Evolutionary conservation across 176 grass and related monocot species (phyloP), one percentile per base, ranked within the genome.

Genomic region (Avena insularis): DNA sequence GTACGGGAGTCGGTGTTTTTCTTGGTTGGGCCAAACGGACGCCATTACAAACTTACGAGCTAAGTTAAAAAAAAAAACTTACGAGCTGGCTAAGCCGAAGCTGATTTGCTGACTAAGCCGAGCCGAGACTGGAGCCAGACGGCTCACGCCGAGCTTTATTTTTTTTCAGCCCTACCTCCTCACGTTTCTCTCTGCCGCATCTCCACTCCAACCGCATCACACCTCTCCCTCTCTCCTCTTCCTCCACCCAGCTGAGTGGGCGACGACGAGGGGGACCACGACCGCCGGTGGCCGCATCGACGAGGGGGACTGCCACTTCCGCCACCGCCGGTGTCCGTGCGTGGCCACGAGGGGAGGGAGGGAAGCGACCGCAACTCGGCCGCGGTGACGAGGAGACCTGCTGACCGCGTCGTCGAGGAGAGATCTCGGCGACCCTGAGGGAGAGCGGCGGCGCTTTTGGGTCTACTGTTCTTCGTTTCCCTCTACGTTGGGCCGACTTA

Each of bases 141-240:
- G 70, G 70, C 70, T 48, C 71, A 40, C 40, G 40, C 40, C 49
- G 49, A 51, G 49, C 46, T 48, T 8, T 9, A 9, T 48, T 48
- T 48, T 27, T 14, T 33, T 9, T 15, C 50, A 55, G 15, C 49
- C 74, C 74, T 77, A 10, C 49, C 74, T 77, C 49, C 21, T 10
- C 47, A 54, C 23, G 13, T 33, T 54, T 76, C 73, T 54, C 72
- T 53, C 74, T 48, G 49, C 49, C 74, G 74, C 74, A 75, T 46
- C 67, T 75, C 72, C 72, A 75, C 72, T 75, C 72, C 72, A 77
- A 77, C 74, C 74, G 74, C 49, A 77, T 77, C 74, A 29, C 74
- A 53, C 74, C 47, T 4, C 46, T 49, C 72, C 16, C 25, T 29
- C 13, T 10, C 73, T 29, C 47, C 72, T 8, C 73, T 11, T 8